These are phyloP conservation scores for Paracamarosporium sp. DNA, from an alignment of 2,329 filamentous ascomycete genomes.

Conservation along the genomic window DNA sequence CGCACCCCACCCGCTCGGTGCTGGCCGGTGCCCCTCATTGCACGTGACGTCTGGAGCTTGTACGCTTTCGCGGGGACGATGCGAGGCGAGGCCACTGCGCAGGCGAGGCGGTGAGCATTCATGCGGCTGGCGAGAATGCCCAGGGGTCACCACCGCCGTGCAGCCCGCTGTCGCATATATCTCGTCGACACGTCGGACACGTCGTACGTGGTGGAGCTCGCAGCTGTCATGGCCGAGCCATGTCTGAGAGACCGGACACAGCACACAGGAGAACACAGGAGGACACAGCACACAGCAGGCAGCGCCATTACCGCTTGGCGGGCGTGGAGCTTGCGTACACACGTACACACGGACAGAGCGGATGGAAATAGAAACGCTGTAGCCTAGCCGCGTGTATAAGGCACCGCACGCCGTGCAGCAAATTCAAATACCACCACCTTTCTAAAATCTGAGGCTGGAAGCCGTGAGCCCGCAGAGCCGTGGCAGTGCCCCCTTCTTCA, in stretches of 20 bases:
- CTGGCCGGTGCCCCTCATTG: conserved; percentile 31
- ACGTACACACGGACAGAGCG: conserved; percentile 29
- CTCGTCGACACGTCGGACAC: conserved; percentile 22
- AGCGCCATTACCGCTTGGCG: conserved; percentile 27
- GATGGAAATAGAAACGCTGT: conserved; percentile 28
- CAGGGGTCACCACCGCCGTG: conserved; percentile 10
- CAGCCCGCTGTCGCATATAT: conserved; percentile 22
- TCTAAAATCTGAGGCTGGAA: conserved; percentile 14
- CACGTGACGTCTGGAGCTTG: conserved; percentile 44
- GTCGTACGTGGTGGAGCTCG: conserved; percentile 26
- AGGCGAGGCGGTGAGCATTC: conserved; percentile 43
- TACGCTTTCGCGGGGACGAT: conserved; percentile 44
- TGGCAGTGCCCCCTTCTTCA: conserved; percentile 32
- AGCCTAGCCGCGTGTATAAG: conserved; percentile 29
- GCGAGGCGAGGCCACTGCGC: conserved; percentile 27
- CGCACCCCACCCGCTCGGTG: conserved; percentile 1
- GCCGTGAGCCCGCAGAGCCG: conserved; percentile 14
- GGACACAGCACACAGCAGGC: neutral
- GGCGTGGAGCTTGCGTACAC: conserved; percentile 44
- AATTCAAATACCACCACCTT: conserved; percentile 11
- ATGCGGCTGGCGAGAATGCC: conserved; percentile 37
- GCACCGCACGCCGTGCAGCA: neutral
- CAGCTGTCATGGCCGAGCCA: neutral
- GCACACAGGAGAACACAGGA: too few relatives aligned
- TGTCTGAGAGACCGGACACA: too few relatives aligned